Base-by-base conservation (phyloP, 2,329 filamentous ascomycete species). In the Fusarium nematophilum region DNA sequence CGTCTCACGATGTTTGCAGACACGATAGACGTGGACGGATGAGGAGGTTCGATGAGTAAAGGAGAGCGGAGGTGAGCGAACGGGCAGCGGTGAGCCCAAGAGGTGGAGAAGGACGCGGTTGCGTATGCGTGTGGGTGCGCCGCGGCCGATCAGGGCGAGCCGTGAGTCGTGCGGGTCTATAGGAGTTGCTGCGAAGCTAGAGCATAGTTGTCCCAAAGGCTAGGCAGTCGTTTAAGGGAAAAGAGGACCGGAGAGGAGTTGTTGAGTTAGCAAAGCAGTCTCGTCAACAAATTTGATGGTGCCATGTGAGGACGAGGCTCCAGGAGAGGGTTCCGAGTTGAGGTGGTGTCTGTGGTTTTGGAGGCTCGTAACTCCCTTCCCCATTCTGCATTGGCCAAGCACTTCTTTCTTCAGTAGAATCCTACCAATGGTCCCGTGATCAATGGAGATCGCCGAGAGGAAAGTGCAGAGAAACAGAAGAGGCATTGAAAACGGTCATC, bases 161-260 rank as follows among this genome's bases (percentile, higher is more conserved):
- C 34, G 51, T 62, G 59, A 64, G 61, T 64, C 58, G 59, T 37
- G 49, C 52, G 53, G 44, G 42, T 64, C 38, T 43, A 45, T 42
- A 49, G 13, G 36, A 34, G 33, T 40, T 39, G 46, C 44, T 51
- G 52, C 25, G 18, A 53, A 39, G 33, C 47, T 31, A 60, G 36
- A 57, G 33, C 48, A 46, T 34, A 30, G 21, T 45, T 29, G 37
- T 40, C 18, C 11, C 34, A 45, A 38, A 15, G n/a, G 33, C 26
- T 43, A 50, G 48, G 55, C 42, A 46, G 38, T 26, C 27, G 13
- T 26, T 48, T 39, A 38, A 39, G 15, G 36, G 33, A 38, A 7
- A 15, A 15, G 33, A 25, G 34, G 18, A 10, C 14, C 14, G 34
- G 21, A 14, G 25, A n/a, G 8, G 26, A n/a, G 26, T 46, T 64